Evolutionary conservation across 208 protist genomes (phyloP).

Genomic region (Leishmania guyanensis): DNA sequence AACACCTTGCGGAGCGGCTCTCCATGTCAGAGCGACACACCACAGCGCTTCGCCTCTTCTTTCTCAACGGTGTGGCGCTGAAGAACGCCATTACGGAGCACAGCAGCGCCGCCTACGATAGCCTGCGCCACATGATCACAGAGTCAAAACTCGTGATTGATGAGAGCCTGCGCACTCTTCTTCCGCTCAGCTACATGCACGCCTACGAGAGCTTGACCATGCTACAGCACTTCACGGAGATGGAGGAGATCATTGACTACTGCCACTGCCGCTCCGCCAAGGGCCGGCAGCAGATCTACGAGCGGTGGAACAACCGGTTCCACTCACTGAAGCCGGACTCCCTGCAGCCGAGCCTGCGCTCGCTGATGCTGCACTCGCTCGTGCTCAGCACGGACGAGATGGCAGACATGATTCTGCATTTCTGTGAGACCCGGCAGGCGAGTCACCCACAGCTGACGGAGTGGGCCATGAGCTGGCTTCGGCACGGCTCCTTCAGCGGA

Average conservation of each 20-base stretch:
- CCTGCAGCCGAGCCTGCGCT: slow-evolving; percentile 93
- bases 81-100: slow-evolving; percentile 45
- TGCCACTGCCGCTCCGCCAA: slow-evolving; percentile 47
- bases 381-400: slow-evolving; percentile 94
- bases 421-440: slow-evolving; percentile 74
- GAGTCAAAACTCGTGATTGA: slow-evolving; percentile 84
- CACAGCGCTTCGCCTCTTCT: slow-evolving; percentile 69
- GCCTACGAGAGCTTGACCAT: slow-evolving; percentile 96
- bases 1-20: slow-evolving; percentile 74
- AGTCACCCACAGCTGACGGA: slow-evolving; percentile 84
- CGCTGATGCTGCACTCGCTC: slow-evolving; percentile 96
- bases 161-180: slow-evolving; percentile 83
- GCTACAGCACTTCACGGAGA: slow-evolving; percentile 98
- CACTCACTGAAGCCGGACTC: slow-evolving; percentile 88
- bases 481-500: slow-evolving; percentile 46
- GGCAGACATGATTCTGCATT: slow-evolving; percentile 97
- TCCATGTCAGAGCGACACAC: slow-evolving; percentile 69
- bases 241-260: slow-evolving; percentile 98
- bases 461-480: slow-evolving; percentile 89
- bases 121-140: slow-evolving; percentile 49
- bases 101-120: slow-evolving; percentile 36
- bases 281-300: slow-evolving; percentile 69
- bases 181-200: slow-evolving; percentile 88
- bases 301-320: slow-evolving; percentile 85
- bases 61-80: slow-evolving; percentile 64